Evolutionary conservation across 495 filamentous ascomycete genomes (phyloP).

Genomic region (Aspergillus sclerotiicarbonarius): DNA sequence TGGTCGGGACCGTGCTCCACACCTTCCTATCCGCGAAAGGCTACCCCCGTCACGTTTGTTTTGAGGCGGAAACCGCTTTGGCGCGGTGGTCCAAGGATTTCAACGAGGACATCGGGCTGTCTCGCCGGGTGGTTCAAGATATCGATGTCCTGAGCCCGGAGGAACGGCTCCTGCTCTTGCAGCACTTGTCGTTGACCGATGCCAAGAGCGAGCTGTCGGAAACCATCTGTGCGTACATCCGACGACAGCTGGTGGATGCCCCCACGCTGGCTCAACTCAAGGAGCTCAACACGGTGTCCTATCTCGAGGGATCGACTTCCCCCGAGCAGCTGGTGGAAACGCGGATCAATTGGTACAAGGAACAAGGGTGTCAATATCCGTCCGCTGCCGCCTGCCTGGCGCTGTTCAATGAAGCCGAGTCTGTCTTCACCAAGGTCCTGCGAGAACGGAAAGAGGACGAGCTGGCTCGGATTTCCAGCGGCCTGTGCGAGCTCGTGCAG

Average conservation of each 20-base stretch:
- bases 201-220: slow-evolving; percentile 25
- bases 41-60: slow-evolving; percentile 50
- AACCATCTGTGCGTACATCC: slow-evolving; percentile 42
- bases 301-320: slow-evolving; percentile 47
- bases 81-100: slow-evolving; percentile 37
- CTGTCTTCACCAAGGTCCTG: slow-evolving; percentile 37
- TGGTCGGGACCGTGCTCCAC: slow-evolving; percentile 52
- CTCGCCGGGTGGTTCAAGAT: slow-evolving; percentile 49
- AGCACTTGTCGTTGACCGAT: slow-evolving; percentile 47
- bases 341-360: slow-evolving; percentile 51
- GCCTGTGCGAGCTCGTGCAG: slow-evolving; percentile 35
- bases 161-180: slow-evolving; percentile 50
- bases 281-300: slow-evolving; percentile 46
- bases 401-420: slow-evolving; percentile 48
- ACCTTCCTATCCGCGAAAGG: slow-evolving; percentile 53
- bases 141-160: slow-evolving; percentile 52
- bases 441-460: slow-evolving; percentile 39
- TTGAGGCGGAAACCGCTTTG: slow-evolving; percentile 49
- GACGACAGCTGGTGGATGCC: slow-evolving; percentile 48
- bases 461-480: slow-evolving; percentile 39
- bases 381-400: slow-evolving; percentile 34
- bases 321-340: slow-evolving; percentile 41
- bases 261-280: slow-evolving; percentile 51
- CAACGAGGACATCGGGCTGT: slow-evolving; percentile 35
- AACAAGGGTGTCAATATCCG: slow-evolving; percentile 44